Evolutionary conservation across 2,329 filamentous ascomycete genomes (phyloP).

Genomic region (Elsinoe batatas): DNA sequence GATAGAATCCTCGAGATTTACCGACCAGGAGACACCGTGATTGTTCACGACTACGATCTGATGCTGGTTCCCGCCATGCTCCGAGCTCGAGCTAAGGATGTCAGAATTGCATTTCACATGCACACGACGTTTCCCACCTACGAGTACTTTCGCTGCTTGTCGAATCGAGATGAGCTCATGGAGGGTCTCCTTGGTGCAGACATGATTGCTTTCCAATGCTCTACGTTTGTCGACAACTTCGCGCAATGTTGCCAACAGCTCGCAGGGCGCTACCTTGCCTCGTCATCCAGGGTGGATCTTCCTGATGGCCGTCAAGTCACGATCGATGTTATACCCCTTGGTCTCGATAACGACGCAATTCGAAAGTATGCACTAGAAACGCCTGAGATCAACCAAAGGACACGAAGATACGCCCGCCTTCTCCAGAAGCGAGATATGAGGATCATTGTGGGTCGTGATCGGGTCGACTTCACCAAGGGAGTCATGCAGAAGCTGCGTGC

Average conservation of each 20-base stretch:
- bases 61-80: slow-evolving; percentile 82
- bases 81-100: slow-evolving; percentile 72
- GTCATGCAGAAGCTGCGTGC: slow-evolving; percentile 94
- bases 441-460: slow-evolving; percentile 87
- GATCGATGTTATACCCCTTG: slow-evolving; percentile 88
- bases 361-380: slow-evolving; percentile 64
- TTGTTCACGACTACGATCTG: slow-evolving; percentile 91
- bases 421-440: slow-evolving; percentile 73
- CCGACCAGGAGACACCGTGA: slow-evolving; percentile 82
- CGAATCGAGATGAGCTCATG: slow-evolving; percentile 78
- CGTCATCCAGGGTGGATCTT: slow-evolving; percentile 68
- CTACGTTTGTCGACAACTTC: slow-evolving; percentile 91
- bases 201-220: slow-evolving; percentile 90
- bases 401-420: slow-evolving; percentile 49
- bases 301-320: slow-evolving; percentile 78
- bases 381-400: slow-evolving; percentile 48
- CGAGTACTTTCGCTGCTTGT: slow-evolving; percentile 85
- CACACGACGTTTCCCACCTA: slow-evolving; percentile 93
- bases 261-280: slow-evolving; percentile 76
- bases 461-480: slow-evolving; percentile 84
- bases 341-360: slow-evolving; percentile 78
- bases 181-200: slow-evolving; percentile 86
- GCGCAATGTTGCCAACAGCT: slow-evolving; percentile 62
- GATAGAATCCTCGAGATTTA: slow-evolving; percentile 81
- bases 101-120: slow-evolving; percentile 91